Percentiles rank a stretch among this genome's conserved stretches.
Evolutionary conservation across 805 yeast genomes (phyloP).

Genomic region (Candida railenensis): DNA sequence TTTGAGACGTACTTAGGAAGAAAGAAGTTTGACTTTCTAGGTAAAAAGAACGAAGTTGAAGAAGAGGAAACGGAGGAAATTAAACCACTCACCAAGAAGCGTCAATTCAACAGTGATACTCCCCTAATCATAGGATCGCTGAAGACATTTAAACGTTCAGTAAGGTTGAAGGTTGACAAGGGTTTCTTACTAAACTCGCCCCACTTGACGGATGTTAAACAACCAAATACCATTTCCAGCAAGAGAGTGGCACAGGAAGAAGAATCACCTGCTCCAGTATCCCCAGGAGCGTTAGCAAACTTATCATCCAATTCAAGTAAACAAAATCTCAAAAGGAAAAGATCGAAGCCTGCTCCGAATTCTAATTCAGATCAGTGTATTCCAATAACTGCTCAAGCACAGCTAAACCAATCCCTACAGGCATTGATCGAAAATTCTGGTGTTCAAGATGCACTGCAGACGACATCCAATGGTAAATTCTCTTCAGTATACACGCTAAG

Average conservation of each 20-base stretch:
- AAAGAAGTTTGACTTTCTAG: background rate
- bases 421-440: slow-evolving; percentile 10
- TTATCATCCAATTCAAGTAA: background rate
- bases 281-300: background rate
- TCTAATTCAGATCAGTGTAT: slow-evolving; percentile 5
- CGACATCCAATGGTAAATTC: slow-evolving; percentile 24
- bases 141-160: slow-evolving; percentile 43
- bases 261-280: background rate
- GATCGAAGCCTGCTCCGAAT: background rate
- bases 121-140: slow-evolving; percentile 50
- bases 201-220: slow-evolving; percentile 43
- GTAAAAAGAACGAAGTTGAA: background rate
- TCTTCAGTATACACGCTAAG: slow-evolving; percentile 54
- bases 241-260: background rate
- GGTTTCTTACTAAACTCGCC: slow-evolving; percentile 55
- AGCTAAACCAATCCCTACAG: slow-evolving; percentile 14
- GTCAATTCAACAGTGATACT: background rate
- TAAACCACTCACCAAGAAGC: background rate
- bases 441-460: slow-evolving; percentile 17
- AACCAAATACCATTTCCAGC: slow-evolving; percentile 12
- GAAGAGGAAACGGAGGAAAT: background rate
- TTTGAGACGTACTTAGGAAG: slow-evolving; percentile 23
- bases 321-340: background rate
- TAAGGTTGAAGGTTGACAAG: slow-evolving; percentile 45
- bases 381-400: slow-evolving; percentile 18